Conservation (phyloP, 2,329 filamentous ascomycete genomes). For the Raffaelea deltoideospora region DNA sequence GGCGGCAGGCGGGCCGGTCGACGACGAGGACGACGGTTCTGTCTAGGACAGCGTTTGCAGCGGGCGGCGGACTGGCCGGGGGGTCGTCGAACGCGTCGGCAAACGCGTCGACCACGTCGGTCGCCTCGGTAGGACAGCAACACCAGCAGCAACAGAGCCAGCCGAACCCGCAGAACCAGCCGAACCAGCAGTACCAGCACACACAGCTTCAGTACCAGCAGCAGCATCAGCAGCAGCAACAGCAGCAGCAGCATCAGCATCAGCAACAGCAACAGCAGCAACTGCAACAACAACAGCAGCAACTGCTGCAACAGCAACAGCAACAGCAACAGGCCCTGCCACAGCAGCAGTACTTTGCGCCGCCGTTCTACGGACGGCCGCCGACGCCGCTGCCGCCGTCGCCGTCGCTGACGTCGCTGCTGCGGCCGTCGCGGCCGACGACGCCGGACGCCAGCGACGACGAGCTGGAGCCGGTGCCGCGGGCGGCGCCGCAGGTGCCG, state of each 20-base stretch:
- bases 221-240: no score
- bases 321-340: constrained; percentile 20
- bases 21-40: constrained; percentile 18
- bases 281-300: constrained; percentile 14
- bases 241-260: no score
- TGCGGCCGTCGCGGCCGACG: constrained; percentile 80
- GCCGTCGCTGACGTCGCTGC: constrained; percentile 78
- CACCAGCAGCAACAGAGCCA: no score
- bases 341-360: constrained; percentile 43
- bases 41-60: constrained; percentile 11
- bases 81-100: constrained; percentile 5
- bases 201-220: no score
- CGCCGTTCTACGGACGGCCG: constrained; percentile 95
- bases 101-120: constrained; percentile 15
- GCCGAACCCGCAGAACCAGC: no score
- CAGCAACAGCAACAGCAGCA: constrained; percentile 12
- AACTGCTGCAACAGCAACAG: constrained; percentile 6
- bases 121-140: no score
- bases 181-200: no score
- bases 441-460: constrained; percentile 87
- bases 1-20: constrained; percentile 17
- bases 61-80: no score
- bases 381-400: constrained; percentile 87
- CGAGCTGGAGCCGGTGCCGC: constrained; percentile 63
- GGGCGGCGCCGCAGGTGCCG: constrained; percentile 84